A percentile compares a stretch with the other conserved stretches of the same genome.
Evolutionary conservation across 106 monocot species (phyloP).

Genomic region (Narthecium ossifragum): DNA sequence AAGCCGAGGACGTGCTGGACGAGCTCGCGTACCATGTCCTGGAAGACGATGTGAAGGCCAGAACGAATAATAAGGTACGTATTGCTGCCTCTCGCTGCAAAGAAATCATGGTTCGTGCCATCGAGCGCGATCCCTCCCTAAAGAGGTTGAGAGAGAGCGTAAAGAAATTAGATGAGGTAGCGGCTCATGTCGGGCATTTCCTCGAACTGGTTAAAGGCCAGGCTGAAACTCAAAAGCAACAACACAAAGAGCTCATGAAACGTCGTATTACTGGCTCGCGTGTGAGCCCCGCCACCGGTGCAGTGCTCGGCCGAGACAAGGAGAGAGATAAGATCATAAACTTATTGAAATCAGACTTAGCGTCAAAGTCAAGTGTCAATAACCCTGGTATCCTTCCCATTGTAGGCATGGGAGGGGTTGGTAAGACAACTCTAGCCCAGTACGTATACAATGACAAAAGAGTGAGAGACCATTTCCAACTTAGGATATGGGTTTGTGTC

Average conservation of each 20-base stretch:
- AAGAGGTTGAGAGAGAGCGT: not conserved
- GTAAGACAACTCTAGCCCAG: not conserved
- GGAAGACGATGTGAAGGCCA: not conserved
- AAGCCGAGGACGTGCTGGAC: conserved; percentile 3
- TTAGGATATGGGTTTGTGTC: not conserved
- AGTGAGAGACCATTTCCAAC: not conserved
- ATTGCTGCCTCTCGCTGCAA: too few species aligned
- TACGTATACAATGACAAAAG: not conserved
- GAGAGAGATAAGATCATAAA: not conserved
- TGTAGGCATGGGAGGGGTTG: not conserved
- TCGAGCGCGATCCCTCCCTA: not conserved
- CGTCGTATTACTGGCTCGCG: too few species aligned
- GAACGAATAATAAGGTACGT: not conserved
- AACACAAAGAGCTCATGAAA: too few species aligned
- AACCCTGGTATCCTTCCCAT: not conserved
- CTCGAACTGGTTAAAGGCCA: not conserved
- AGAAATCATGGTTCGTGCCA: not conserved
- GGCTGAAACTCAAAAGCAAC: too few species aligned
- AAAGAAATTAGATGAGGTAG: not conserved
- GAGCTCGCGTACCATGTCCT: not conserved
- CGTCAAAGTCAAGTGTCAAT: not conserved
- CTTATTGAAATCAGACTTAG: not conserved
- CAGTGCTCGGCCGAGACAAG: not conserved
- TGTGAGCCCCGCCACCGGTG: not conserved
- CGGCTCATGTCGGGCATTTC: not conserved